Evolutionary conservation across 2,329 filamentous ascomycete species (phyloP).

Genomic region (Fusarium sarcochroum): DNA sequence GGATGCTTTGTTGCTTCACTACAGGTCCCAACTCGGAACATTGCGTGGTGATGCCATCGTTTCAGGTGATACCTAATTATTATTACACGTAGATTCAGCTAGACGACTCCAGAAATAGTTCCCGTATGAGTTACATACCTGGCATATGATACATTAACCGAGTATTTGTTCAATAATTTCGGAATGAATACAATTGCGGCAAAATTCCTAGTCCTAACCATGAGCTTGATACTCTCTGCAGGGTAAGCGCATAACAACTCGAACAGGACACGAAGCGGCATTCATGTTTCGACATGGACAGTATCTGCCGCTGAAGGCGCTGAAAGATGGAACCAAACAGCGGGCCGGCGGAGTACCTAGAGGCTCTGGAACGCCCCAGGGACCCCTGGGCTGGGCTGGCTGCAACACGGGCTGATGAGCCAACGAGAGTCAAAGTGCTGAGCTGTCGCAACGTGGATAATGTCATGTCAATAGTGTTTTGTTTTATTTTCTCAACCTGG

Average conservation of each 20-base stretch:
- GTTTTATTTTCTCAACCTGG: constrained; percentile 32
- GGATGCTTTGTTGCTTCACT: background rate
- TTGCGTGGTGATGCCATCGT: background rate
- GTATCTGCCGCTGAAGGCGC: constrained; percentile 20
- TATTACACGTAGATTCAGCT: too few relatives aligned
- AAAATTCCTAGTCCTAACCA: too few relatives aligned
- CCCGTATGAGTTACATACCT: too few relatives aligned
- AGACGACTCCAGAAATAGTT: too few relatives aligned
- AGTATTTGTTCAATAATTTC: too few relatives aligned
- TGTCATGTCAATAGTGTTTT: constrained; percentile 35
- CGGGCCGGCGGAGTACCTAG: constrained; percentile 10
- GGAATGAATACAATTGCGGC: too few relatives aligned
- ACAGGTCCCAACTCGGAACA: background rate
- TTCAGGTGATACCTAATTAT: background rate
- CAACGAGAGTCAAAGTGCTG: constrained; percentile 35
- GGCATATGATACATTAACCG: too few relatives aligned
- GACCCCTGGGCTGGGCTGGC: constrained; percentile 12
- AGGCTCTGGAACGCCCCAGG: constrained; percentile 14
- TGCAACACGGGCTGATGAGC: constrained; percentile 21
- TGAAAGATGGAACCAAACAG: constrained; percentile 1
- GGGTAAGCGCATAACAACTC: constrained; percentile 11
- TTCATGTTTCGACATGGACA: constrained; percentile 17
- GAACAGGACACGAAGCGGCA: background rate
- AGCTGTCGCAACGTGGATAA: constrained; percentile 47
- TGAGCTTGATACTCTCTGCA: background rate